phyloP scores from a whole-genome alignment of 139 green algal genomes.

The Raphidocelis subcapitata region DNA sequence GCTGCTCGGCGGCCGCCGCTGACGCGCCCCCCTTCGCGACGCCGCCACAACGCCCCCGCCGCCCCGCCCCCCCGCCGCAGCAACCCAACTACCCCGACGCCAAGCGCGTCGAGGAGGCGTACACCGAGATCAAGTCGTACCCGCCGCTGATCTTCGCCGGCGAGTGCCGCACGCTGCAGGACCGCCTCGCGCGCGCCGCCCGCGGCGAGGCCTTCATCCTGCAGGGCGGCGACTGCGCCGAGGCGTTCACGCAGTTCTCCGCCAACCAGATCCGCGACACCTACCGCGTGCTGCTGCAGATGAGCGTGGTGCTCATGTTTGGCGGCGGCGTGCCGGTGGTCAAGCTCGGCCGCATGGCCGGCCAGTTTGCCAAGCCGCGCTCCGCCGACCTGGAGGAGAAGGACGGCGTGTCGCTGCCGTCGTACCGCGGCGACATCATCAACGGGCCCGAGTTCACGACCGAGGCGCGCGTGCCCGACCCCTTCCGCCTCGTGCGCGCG shows the following conservation, averaged over 20 bases:
- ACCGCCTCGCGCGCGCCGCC: conserved; percentile 78
- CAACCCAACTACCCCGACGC: conserved; percentile 78
- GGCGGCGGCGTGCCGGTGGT: conserved; percentile 93
- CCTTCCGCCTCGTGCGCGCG: conserved; percentile 73
- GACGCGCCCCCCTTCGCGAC: too few species aligned
- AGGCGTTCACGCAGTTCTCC: conserved; percentile 94
- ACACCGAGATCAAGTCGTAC: conserved; percentile 67
- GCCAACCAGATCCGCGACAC: conserved; percentile 94
- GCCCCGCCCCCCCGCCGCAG: conserved; percentile 8
- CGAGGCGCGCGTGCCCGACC: conserved; percentile 88
- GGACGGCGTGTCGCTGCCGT: conserved; percentile 76
- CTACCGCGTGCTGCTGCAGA: conserved; percentile 92
- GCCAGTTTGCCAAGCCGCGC: conserved; percentile 98
- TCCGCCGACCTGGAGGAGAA: conserved; percentile 74
- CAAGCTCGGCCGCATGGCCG: conserved; percentile 98
- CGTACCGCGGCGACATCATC: conserved; percentile 96
- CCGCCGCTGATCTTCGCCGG: conserved; percentile 97
- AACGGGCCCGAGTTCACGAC: conserved; percentile 92
- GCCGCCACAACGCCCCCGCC: too few species aligned
- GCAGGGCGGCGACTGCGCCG: conserved; percentile 95
- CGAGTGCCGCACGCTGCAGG: conserved; percentile 93
- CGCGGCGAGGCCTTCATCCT: conserved; percentile 85
- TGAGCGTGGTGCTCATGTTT: conserved; percentile 96
- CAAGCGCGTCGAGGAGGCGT: conserved; percentile 52
- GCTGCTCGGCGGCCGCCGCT: too few species aligned